phyloP scores from a whole-genome alignment of 192 early-diverging fungal species.

The Kappamyces sp. region DNA sequence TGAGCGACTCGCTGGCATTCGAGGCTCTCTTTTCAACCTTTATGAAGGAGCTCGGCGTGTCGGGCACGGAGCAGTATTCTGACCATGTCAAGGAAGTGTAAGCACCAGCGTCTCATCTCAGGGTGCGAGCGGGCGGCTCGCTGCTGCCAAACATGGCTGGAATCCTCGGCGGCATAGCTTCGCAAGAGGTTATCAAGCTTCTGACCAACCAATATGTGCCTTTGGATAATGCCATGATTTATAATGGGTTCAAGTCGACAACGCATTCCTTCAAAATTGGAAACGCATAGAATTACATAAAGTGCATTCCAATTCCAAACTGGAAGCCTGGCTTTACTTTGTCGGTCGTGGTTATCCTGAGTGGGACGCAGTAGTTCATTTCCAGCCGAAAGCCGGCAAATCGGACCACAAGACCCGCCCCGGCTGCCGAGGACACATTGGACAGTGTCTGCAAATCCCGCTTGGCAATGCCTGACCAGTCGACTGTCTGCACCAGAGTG shows the following conservation, averaged over 20 bases:
- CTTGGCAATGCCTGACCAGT: neutral
- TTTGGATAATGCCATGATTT: constrained; percentile 76
- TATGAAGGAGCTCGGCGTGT: constrained; percentile 35
- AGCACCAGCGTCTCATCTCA: constrained; percentile 19
- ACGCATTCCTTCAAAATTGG: constrained; percentile 16
- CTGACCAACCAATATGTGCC: constrained; percentile 94
- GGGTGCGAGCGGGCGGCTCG: constrained; percentile 54
- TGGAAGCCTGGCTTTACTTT: constrained; percentile 67
- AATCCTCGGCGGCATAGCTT: constrained; percentile 78
- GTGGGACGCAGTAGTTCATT: constrained; percentile 83
- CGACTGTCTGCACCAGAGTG: constrained; percentile 46
- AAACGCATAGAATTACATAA: constrained; percentile 43
- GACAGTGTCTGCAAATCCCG: constrained; percentile 37
- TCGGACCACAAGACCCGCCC: constrained; percentile 78
- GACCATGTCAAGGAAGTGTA: constrained; percentile 65
- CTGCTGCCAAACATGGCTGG: constrained; percentile 82
- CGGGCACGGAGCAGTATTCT: constrained; percentile 31
- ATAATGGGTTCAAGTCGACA: constrained; percentile 70
- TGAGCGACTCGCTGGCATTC: neutral
- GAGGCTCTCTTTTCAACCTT: constrained; percentile 19
- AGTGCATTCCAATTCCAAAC: constrained; percentile 81
- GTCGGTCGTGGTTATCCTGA: constrained; percentile 30
- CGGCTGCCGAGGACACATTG: constrained; percentile 67
- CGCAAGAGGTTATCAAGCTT: constrained; percentile 94
- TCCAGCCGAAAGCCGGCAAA: constrained; percentile 83